Percentiles rank a stretch among this genome's conserved stretches.
These are phyloP conservation scores for Coniochaeta sp. DNA, from an alignment of 2,329 filamentous ascomycete species.

Conservation along the genomic window DNA sequence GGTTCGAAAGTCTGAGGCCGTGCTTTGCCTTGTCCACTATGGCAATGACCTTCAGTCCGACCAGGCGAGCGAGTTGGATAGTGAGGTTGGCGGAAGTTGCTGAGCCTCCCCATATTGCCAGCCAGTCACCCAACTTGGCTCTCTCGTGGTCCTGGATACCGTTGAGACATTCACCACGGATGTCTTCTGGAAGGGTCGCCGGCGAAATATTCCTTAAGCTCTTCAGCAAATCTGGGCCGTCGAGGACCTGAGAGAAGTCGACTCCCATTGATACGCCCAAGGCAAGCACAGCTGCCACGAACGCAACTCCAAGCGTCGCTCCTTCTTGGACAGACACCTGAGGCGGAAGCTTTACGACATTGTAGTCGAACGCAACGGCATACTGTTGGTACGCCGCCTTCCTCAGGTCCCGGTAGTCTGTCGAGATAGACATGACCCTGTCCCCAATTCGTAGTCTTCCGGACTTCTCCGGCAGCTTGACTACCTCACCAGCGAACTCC, in stretches of 20 bases:
- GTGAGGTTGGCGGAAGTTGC: conserved; percentile 62
- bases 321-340: conserved; percentile 45
- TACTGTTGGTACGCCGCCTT: conserved; percentile 70
- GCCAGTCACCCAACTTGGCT: conserved; percentile 56
- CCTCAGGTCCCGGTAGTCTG: conserved; percentile 65
- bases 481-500: conserved; percentile 61
- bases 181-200: conserved; percentile 49
- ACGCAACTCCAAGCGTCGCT: conserved; percentile 62
- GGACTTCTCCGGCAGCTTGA: conserved; percentile 26
- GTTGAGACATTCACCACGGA: conserved; percentile 55
- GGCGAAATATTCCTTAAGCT: conserved; percentile 39
- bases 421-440: conserved; percentile 58
- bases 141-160: conserved; percentile 45
- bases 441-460: conserved; percentile 33
- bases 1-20: conserved; percentile 47
- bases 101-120: conserved; percentile 70
- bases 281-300: conserved; percentile 60
- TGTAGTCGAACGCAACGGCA: conserved; percentile 57
- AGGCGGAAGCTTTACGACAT: conserved; percentile 54
- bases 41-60: conserved; percentile 57
- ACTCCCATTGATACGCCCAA: conserved; percentile 65
- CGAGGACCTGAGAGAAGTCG: conserved; percentile 44
- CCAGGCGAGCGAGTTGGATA: conserved; percentile 61
- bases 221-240: conserved; percentile 52
- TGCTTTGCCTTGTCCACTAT: conserved; percentile 63